Evolutionary conservation across 331 rosid genomes (phyloP).

Genomic region (Arachis monticola): DNA sequence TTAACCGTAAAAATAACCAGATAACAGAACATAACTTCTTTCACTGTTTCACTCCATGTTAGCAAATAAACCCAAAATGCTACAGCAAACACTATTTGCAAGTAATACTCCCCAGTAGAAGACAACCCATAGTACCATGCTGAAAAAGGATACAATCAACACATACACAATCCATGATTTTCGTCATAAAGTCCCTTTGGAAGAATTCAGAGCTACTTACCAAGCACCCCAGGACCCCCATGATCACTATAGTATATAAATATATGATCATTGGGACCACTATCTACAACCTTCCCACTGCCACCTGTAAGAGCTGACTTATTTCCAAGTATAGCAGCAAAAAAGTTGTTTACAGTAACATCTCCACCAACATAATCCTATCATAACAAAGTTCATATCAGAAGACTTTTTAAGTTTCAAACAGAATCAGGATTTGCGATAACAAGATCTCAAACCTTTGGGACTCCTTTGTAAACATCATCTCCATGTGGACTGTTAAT

Average conservation of each 20-base stretch:
- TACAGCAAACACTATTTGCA: slow-evolving; percentile 8
- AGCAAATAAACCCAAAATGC: slow-evolving; percentile 7
- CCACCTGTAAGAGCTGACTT: slow-evolving; percentile 78
- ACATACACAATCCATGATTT: not conserved
- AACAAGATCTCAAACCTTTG: slow-evolving; percentile 64
- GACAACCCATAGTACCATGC: slow-evolving; percentile 14
- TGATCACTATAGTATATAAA: slow-evolving; percentile 87
- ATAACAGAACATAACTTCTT: not conserved
- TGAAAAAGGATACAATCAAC: slow-evolving; percentile 27
- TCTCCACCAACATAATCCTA: slow-evolving; percentile 87
- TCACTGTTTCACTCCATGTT: not conserved
- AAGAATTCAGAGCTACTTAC: slow-evolving; percentile 52
- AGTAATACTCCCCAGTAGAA: slow-evolving; percentile 3
- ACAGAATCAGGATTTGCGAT: not conserved
- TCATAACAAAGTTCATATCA: slow-evolving; percentile 28
- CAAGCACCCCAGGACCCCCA: slow-evolving; percentile 95
- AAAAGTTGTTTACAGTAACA: slow-evolving; percentile 74
- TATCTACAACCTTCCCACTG: slow-evolving; percentile 85
- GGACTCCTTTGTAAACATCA: slow-evolving; percentile 90
- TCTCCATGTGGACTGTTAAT: slow-evolving; percentile 84
- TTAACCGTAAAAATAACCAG: too few species aligned
- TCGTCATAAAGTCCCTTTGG: not conserved
- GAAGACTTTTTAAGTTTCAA: not conserved
- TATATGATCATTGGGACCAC: slow-evolving; percentile 89
- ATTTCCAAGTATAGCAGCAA: slow-evolving; percentile 83